phyloP scores from a whole-genome alignment of 2,329 filamentous ascomycete genomes.

The Periconia sp. region DNA sequence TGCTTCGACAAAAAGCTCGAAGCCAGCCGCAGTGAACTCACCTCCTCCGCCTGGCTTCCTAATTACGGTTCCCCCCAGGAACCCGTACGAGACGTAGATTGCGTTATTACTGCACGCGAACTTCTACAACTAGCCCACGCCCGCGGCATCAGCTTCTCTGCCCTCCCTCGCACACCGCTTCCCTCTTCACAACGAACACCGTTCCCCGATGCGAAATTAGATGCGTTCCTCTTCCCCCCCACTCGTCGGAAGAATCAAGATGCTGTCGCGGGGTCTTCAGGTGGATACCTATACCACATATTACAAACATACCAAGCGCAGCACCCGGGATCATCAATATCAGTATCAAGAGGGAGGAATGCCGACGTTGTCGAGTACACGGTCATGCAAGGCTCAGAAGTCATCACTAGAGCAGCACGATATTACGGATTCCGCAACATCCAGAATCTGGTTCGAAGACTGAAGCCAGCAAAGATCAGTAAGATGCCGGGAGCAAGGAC shows the following conservation, averaged over 20 bases:
- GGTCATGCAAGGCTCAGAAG: conserved; percentile 59
- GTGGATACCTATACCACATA: conserved; percentile 87
- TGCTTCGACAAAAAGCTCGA: conserved; percentile 99
- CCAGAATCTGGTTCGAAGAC: conserved; percentile 90
- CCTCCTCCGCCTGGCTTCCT: conserved; percentile 72
- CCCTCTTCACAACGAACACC: conserved; percentile 53
- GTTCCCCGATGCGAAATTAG: conserved; percentile 76
- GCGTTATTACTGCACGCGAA: conserved; percentile 96
- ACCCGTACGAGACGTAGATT: conserved; percentile 85
- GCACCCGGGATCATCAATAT: conserved; percentile 74
- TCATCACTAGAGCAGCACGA: conserved; percentile 63
- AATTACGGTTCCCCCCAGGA: conserved; percentile 26
- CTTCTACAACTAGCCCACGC: conserved; percentile 87
- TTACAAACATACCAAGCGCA: conserved; percentile 74
- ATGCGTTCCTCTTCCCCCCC: conserved; percentile 75
- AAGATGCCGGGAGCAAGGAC: conserved; percentile 47
- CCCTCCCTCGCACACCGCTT: conserved; percentile 66
- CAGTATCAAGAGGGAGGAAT: conserved; percentile 79
- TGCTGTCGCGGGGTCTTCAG: conserved; percentile 76
- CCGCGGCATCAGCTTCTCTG: conserved; percentile 77
- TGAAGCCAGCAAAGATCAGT: conserved; percentile 81
- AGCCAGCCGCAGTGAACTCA: conserved; percentile 90
- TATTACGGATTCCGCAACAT: conserved; percentile 99
- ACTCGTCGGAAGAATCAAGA: conserved; percentile 48
- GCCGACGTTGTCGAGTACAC: conserved; percentile 88